phyloP scores from a whole-genome alignment of 306 rosid species.

The Sophora flavescens region DNA sequence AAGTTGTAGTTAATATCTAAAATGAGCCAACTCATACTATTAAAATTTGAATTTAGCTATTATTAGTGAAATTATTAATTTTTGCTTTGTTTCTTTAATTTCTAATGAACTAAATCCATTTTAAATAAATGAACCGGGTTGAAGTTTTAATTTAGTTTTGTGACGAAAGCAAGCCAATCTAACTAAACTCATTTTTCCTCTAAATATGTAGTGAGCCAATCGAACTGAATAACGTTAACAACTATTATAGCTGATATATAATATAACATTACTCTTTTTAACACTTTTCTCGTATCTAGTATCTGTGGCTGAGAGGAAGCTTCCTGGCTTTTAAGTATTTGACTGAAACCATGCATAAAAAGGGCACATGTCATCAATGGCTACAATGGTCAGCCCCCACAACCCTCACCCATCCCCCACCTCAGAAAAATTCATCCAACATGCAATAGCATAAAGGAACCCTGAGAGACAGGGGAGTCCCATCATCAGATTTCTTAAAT shows the following conservation, averaged over 20 bases:
- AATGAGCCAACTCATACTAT: too few species aligned
- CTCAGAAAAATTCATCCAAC: not conserved
- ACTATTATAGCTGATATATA: not conserved
- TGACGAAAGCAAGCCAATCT: not conserved
- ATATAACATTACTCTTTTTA: not conserved
- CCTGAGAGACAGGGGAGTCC: constrained; percentile 22
- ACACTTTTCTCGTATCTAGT: not conserved
- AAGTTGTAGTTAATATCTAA: too few species aligned
- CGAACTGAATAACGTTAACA: not conserved
- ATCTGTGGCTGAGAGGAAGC: constrained; percentile 29
- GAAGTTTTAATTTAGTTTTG: not conserved
- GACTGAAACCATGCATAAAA: not conserved
- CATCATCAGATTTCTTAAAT: constrained; percentile 22
- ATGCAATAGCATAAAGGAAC: constrained; percentile 9
- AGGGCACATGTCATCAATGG: constrained; percentile 11
- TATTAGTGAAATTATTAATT: not conserved
- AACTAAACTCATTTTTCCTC: not conserved
- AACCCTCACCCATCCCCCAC: constrained; percentile 4
- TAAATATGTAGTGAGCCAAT: not conserved
- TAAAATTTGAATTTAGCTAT: not conserved
- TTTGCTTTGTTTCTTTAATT: too few species aligned
- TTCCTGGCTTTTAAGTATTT: constrained; percentile 20
- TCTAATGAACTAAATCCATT: not conserved
- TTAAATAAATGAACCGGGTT: not conserved
- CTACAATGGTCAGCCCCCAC: not conserved